A percentile compares a stretch with the other conserved stretches of the same genome.
phyloP scores from a whole-genome alignment of 371 early-diverging fungal species.

The Apophysomyces trapeziformis region DNA sequence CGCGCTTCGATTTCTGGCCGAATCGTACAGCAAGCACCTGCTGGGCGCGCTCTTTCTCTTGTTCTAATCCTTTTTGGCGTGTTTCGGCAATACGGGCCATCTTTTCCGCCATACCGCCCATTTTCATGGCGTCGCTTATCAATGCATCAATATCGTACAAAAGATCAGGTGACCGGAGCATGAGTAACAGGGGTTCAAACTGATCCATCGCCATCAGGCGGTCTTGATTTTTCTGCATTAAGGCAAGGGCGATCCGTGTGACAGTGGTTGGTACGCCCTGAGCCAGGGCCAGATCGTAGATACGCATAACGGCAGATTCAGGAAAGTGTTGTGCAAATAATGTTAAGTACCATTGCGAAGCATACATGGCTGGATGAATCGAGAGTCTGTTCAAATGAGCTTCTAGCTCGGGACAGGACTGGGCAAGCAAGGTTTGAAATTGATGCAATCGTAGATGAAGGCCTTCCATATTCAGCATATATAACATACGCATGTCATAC shows the following conservation, averaged over 20 bases:
- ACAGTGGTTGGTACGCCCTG: conserved; percentile 82
- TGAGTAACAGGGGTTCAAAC: conserved; percentile 75
- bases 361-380: conserved; percentile 86
- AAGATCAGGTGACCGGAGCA: conserved; percentile 69
- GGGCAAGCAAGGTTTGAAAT: conserved; percentile 80
- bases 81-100: conserved; percentile 69
- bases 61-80: conserved; percentile 52
- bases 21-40: conserved; percentile 44
- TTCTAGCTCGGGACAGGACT: conserved; percentile 73
- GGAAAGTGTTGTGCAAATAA: conserved; percentile 90
- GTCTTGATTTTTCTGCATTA: conserved; percentile 78
- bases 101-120: conserved; percentile 53
- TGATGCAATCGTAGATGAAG: conserved; percentile 82
- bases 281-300: conserved; percentile 89
- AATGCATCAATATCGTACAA: conserved; percentile 65
- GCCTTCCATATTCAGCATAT: conserved; percentile 80
- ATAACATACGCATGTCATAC: conserved; percentile 78
- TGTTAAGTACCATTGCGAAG: conserved; percentile 91
- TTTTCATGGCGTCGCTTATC: conserved; percentile 70
- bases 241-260: conserved; percentile 79
- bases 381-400: conserved; percentile 74
- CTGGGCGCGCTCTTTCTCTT: conserved; percentile 52
- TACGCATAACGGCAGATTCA: conserved; percentile 74
- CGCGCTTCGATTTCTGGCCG: conserved; percentile 1
- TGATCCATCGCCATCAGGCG: conserved; percentile 67